A percentile compares a stretch with the other conserved stretches of the same genome.
These are phyloP conservation scores for Pinguiococcus pyrenoidosus DNA, from an alignment of 108 stramenopile species.

Conservation along the genomic window DNA sequence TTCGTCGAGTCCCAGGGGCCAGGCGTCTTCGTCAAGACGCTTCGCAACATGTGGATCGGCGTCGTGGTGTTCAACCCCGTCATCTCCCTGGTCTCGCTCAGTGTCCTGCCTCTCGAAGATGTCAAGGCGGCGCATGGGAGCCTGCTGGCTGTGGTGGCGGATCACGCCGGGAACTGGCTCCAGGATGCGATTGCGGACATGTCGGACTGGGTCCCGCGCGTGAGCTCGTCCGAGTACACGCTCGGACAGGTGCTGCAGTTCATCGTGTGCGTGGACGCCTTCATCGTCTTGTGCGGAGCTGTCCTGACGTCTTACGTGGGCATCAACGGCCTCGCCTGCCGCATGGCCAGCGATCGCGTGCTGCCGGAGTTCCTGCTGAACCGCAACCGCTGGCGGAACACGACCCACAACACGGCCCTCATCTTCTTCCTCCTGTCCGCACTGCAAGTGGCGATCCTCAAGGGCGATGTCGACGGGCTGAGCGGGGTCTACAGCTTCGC, in stretches of 20 bases:
- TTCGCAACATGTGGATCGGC: conserved; percentile 32
- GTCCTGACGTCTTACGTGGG: conserved; percentile 55
- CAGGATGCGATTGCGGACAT: conserved; percentile 8
- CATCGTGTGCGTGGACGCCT: conserved; percentile 43
- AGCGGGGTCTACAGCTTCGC: conserved; percentile 50
- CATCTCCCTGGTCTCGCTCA: conserved; percentile 39
- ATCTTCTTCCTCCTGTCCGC: conserved; percentile 46
- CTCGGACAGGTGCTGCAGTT: conserved; percentile 13
- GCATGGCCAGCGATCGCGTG: conserved; percentile 52
- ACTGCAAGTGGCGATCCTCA: conserved; percentile 30
- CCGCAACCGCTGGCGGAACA: conserved; percentile 44
- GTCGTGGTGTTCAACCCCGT: conserved; percentile 50
- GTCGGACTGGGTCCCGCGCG: conserved; percentile 6
- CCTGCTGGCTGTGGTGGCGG: conserved; percentile 40
- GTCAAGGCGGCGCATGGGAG: conserved; percentile 21
- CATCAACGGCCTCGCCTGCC: conserved; percentile 44
- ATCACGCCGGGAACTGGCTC: conserved; percentile 42
- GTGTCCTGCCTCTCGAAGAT: conserved; percentile 38
- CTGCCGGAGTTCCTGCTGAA: conserved; percentile 49
- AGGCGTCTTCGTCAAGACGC: conserved; percentile 46
- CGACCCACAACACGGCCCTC: conserved; percentile 41
- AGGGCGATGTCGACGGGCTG: conserved; percentile 44
- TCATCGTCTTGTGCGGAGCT: conserved; percentile 50
- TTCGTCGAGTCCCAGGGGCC: conserved; percentile 49
- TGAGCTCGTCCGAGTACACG: conserved; percentile 9